Evolutionary conservation across 1,284 basidiomycete species (phyloP), one percentile per base, ranked within the genome.

Genomic region (Phellopilus nigrolimitatus): DNA sequence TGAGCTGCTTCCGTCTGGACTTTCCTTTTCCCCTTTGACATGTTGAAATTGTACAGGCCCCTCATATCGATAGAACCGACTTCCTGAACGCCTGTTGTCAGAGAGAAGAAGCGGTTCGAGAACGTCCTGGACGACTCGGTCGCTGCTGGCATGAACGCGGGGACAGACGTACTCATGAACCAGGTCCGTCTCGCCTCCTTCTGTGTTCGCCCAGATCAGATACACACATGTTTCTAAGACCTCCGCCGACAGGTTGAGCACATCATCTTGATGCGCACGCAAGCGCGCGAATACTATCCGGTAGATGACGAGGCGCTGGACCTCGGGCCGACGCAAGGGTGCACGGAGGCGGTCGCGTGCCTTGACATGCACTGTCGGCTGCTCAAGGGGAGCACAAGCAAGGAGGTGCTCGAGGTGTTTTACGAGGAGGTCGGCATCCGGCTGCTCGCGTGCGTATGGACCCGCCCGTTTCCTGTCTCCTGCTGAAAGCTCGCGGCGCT

Each of bases 81-180:
- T 99, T 99, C 66, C 65, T 98, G 55, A 98, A 97, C 63, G 77
- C 79, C 1, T n/a, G 94, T 95, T 4, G 91, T 98, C 36, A 76
- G 95, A 24, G 95, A 98, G 65, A 99, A 98, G 78, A 97, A 97
- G 70, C 79, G 84, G 10, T 98, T 98, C 59, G 97, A 99, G 66
- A 86, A 90, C 56, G 73, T 80, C 0, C 69, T 99, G 28, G 97
- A 99, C 64, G 95, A 98, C 59, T 87, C 83, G 24, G 95, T 99
- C 5, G 95, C 95, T 0, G 80, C 79, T 4, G 95, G 95, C 0
- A 68, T 99, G 59, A 98, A 97, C 62, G 89, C 93, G 0, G 94
- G 94, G 2, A 97, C 97, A 2, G 92, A 97, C 58, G 86, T 97
- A 2, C 70, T 99, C 47, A 97, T 99, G 93, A 90, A 88, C 60